A percentile compares a stretch with the other conserved stretches of the same genome.
Conservation (phyloP, 2,329 filamentous ascomycete species). For the Geosmithia flava region DNA sequence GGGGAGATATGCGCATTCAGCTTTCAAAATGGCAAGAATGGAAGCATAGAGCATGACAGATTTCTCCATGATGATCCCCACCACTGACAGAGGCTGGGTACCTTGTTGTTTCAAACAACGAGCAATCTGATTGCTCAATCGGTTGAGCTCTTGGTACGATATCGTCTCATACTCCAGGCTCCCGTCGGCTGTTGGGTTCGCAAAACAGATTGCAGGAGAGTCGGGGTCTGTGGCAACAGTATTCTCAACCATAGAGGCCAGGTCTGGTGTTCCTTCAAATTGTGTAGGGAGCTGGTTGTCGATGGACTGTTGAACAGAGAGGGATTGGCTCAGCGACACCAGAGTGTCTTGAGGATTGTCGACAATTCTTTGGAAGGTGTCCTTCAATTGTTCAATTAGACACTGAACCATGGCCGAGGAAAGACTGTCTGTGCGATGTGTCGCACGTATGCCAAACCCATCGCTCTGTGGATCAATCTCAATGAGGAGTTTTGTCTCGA, state of each 20-base stretch:
- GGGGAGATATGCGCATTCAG: constrained; percentile 70
- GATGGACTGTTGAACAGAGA: constrained; percentile 28
- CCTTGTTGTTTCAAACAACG: constrained; percentile 33
- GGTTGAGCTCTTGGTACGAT: constrained; percentile 55
- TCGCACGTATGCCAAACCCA: constrained; percentile 28
- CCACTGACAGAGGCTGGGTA: constrained; percentile 37
- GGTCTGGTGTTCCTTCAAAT: constrained; percentile 23
- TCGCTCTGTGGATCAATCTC: constrained; percentile 56
- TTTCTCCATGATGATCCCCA: constrained; percentile 72
- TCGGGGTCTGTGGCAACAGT: constrained; percentile 35
- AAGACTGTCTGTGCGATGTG: constrained; percentile 35
- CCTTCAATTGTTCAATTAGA: constrained; percentile 50
- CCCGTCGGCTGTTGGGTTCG: constrained; percentile 17
- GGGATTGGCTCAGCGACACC: constrained; percentile 5
- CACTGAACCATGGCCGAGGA: constrained; percentile 39
- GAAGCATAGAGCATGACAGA: constrained; percentile 59
- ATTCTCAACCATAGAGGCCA: constrained; percentile 41
- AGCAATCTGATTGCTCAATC: constrained; percentile 50
- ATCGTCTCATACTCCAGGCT: constrained; percentile 18
- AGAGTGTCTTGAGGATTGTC: constrained; percentile 10
- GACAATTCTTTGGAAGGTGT: constrained; percentile 24
- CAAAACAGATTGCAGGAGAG: constrained; percentile 53
- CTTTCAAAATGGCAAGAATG: constrained; percentile 63
- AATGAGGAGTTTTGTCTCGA: constrained; percentile 66
- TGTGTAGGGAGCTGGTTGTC: constrained; percentile 28